Evolutionary conservation across 2,329 filamentous ascomycete species (phyloP).

Genomic region (Pestalotiopsis sp.): DNA sequence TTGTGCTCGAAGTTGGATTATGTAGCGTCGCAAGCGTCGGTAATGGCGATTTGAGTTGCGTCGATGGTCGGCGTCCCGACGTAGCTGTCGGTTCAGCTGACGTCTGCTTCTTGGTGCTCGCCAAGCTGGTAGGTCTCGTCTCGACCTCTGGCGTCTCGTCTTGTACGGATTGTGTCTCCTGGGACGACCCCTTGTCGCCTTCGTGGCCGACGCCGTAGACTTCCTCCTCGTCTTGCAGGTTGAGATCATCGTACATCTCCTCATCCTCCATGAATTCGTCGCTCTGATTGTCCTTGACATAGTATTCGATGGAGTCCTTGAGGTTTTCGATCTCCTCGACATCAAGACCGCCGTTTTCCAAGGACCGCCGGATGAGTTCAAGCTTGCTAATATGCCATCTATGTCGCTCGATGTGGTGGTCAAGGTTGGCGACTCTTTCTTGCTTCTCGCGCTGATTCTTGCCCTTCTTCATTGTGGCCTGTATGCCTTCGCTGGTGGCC

Average conservation of each 20-base stretch:
- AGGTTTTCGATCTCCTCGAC: slow-evolving; percentile 83
- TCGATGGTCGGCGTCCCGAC: slow-evolving; percentile 72
- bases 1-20: slow-evolving; percentile 64
- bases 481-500: slow-evolving; percentile 84
- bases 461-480: slow-evolving; percentile 90
- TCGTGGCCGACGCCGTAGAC: slow-evolving; percentile 80
- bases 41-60: slow-evolving; percentile 89
- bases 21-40: slow-evolving; percentile 92
- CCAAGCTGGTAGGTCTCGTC: slow-evolving; percentile 44
- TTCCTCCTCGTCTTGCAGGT: slow-evolving; percentile 90
- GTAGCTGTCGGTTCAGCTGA: slow-evolving; percentile 56
- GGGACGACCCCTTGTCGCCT: slow-evolving; percentile 87
- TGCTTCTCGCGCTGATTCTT: slow-evolving; percentile 84
- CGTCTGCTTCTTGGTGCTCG: slow-evolving; percentile 49
- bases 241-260: slow-evolving; percentile 90
- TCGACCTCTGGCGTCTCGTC: slow-evolving; percentile 74
- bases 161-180: slow-evolving; percentile 90
- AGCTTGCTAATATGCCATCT: slow-evolving; percentile 96
- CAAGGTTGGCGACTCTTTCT: slow-evolving; percentile 85
- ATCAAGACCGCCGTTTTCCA: slow-evolving; percentile 93
- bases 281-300: slow-evolving; percentile 86
- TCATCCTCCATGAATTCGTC: slow-evolving; percentile 94
- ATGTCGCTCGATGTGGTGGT: slow-evolving; percentile 83
- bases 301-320: slow-evolving; percentile 92
- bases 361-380: slow-evolving; percentile 83